Evolutionary conservation across 768 basidiomycete genomes (phyloP).

Genomic region (Leccinum variicolor): DNA sequence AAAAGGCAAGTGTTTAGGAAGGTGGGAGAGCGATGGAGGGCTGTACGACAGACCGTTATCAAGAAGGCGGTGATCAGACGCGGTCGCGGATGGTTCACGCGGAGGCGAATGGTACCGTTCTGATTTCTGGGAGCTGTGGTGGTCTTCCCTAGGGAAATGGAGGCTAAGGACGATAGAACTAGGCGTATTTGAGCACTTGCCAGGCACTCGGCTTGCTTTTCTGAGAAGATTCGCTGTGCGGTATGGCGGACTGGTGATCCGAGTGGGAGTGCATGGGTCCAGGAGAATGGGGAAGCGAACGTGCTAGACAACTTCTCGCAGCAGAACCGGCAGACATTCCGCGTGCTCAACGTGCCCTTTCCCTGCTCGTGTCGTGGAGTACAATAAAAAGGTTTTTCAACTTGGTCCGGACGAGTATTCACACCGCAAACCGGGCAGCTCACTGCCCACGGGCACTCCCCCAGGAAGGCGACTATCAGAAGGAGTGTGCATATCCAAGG

Average conservation of each 20-base stretch:
- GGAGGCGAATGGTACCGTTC: slow-evolving; percentile 19
- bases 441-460: neutral
- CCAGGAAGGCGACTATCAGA: slow-evolving; percentile 10
- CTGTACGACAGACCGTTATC: slow-evolving; percentile 29
- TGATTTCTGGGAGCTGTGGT: slow-evolving; percentile 23
- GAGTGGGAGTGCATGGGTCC: slow-evolving; percentile 27
- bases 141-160: slow-evolving; percentile 27
- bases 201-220: slow-evolving; percentile 25
- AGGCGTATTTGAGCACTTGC: slow-evolving; percentile 25
- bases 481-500: slow-evolving; percentile 4
- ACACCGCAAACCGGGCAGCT: slow-evolving; percentile 12
- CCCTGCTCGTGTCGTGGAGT: neutral
- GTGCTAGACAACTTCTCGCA: slow-evolving; percentile 8
- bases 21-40: slow-evolving; percentile 21
- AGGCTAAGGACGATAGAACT: slow-evolving; percentile 13
- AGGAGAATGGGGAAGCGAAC: slow-evolving; percentile 21
- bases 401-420: slow-evolving; percentile 3
- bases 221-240: slow-evolving; percentile 25
- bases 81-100: slow-evolving; percentile 20
- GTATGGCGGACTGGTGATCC: slow-evolving; percentile 29
- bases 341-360: slow-evolving; percentile 12
- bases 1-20: slow-evolving; percentile 29
- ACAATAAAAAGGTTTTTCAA: slow-evolving; percentile 5
- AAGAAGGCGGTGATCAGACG: slow-evolving; percentile 33
- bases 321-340: slow-evolving; percentile 9